phyloP scores from a whole-genome alignment of 306 rosid species.

The Senna siamea region DNA sequence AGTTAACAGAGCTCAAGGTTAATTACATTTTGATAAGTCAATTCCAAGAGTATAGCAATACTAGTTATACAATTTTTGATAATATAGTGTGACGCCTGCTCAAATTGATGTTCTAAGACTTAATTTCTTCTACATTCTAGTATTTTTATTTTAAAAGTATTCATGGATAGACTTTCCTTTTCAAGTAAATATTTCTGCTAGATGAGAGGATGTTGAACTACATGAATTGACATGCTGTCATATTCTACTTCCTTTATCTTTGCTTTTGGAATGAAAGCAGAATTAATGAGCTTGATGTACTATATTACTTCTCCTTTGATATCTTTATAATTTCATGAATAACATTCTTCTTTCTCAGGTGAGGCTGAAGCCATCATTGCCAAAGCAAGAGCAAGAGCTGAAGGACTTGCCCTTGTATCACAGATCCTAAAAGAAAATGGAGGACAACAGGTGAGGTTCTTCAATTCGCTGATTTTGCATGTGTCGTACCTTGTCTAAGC shows the following conservation, averaged over 20 bases:
- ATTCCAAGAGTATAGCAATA: constrained; percentile 21
- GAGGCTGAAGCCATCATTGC: constrained; percentile 96
- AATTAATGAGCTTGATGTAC: constrained; percentile 18
- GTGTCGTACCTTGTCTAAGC: no score
- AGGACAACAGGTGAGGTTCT: constrained; percentile 78
- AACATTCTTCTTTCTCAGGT: constrained; percentile 55
- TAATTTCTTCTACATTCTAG: constrained; percentile 19
- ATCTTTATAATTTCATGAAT: constrained; percentile 33
- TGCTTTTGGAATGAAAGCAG: constrained; percentile 1
- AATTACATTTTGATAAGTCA: not conserved
- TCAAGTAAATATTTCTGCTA: constrained; percentile 9
- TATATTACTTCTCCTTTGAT: constrained; percentile 29
- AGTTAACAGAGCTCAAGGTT: constrained; percentile 80
- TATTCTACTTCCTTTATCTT: constrained; percentile 27
- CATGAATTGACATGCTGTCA: constrained; percentile 28
- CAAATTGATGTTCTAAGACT: constrained; percentile 32
- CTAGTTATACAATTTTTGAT: constrained; percentile 8
- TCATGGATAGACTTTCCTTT: constrained; percentile 21
- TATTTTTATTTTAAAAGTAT: not conserved
- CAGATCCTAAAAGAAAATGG: constrained; percentile 74
- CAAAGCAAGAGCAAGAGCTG: constrained; percentile 86
- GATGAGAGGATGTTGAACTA: constrained; percentile 27
- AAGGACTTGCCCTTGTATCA: constrained; percentile 76
- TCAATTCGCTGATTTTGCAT: constrained; percentile 29
- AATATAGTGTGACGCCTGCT: constrained; percentile 27